Percentiles rank a stretch among this genome's conserved stretches.
Evolutionary conservation across 345 rosid species (phyloP).

Genomic region (Bruguiera parviflora): DNA sequence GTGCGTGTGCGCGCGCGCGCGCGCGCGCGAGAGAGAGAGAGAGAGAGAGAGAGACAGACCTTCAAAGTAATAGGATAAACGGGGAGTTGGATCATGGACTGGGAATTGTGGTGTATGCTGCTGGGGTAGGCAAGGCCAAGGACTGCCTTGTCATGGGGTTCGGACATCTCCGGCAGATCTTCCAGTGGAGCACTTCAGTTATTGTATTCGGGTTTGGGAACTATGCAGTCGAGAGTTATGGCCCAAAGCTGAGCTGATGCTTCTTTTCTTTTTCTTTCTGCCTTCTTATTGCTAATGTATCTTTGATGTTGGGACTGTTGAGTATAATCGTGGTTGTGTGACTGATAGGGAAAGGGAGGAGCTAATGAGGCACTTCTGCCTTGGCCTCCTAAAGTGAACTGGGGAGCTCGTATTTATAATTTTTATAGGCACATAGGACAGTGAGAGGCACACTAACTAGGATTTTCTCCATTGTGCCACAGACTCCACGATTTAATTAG

Average conservation of each 20-base stretch:
- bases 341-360: slow-evolving; percentile 25
- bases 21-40: neutral
- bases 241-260: slow-evolving; percentile 18
- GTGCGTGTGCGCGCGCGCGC: no score
- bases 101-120: slow-evolving; percentile 31
- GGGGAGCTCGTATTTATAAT: slow-evolving; percentile 50
- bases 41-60: slow-evolving; percentile 39
- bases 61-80: slow-evolving; percentile 69
- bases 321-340: neutral
- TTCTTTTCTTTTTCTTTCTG: neutral
- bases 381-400: slow-evolving; percentile 51
- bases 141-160: slow-evolving; percentile 38
- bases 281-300: slow-evolving; percentile 2
- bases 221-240: slow-evolving; percentile 51
- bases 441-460: slow-evolving; percentile 19
- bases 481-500: slow-evolving; percentile 11
- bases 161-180: slow-evolving; percentile 41
- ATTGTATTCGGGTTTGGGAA: slow-evolving; percentile 51
- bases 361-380: slow-evolving; percentile 23
- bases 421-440: no score
- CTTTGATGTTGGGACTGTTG: slow-evolving; percentile 5
- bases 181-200: slow-evolving; percentile 28
- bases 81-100: slow-evolving; percentile 40
- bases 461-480: slow-evolving; percentile 25
- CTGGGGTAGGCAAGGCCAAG: slow-evolving; percentile 32